A percentile compares a stretch with the other conserved stretches of the same genome.
phyloP scores from a whole-genome alignment of 78 protist genomes.

The Protostelium mycophagum region DNA sequence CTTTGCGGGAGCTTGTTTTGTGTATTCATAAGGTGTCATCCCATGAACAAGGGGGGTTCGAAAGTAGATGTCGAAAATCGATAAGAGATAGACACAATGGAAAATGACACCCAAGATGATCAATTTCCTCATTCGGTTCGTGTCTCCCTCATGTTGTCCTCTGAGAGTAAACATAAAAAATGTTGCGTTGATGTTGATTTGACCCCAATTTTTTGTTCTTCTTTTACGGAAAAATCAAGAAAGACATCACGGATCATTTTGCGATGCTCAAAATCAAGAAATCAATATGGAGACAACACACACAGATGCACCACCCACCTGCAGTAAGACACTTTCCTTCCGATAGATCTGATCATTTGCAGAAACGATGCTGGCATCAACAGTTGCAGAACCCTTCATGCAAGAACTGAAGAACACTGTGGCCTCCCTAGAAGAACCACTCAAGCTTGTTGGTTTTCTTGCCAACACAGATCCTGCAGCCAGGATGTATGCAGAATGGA shows the following conservation, averaged over 20 bases:
- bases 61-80: constrained; percentile 84
- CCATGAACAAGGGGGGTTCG: constrained; percentile 83
- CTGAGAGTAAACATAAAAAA: too few relatives aligned
- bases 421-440: neutral
- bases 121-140: too few relatives aligned
- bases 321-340: neutral
- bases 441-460: constrained; percentile 48
- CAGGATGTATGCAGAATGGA: constrained; percentile 64
- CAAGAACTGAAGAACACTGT: neutral
- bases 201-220: too few relatives aligned
- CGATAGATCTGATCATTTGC: neutral
- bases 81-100: constrained; percentile 46
- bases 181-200: too few relatives aligned
- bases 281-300: too few relatives aligned
- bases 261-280: too few relatives aligned
- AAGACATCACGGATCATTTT: too few relatives aligned
- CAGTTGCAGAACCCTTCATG: neutral
- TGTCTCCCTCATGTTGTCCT: too few relatives aligned
- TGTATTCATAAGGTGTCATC: constrained; percentile 39
- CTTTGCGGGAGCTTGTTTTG: constrained; percentile 44
- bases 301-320: too few relatives aligned
- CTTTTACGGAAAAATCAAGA: too few relatives aligned
- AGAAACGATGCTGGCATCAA: neutral
- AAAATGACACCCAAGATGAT: constrained; percentile 54
- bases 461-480: constrained; percentile 67